These are phyloP conservation scores for Aspergillus udagawae DNA, from an alignment of 2,329 filamentous ascomycete genomes.

Conservation along the genomic window DNA sequence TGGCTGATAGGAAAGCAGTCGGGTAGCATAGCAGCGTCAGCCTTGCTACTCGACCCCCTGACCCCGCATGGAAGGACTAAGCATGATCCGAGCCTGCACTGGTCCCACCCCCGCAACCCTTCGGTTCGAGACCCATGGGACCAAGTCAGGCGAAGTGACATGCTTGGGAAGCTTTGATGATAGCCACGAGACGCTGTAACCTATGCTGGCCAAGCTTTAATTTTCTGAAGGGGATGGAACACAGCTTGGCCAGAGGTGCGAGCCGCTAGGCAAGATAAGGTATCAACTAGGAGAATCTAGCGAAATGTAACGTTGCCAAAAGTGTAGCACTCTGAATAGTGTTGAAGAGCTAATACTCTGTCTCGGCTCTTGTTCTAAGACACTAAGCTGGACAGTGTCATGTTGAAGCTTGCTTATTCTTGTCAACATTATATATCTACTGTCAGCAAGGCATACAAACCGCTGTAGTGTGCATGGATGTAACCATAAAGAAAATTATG, in stretches of 20 bases:
- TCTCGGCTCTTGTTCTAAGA: not conserved
- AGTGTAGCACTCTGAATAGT: not conserved
- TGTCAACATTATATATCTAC: too few species aligned
- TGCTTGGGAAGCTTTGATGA: not conserved
- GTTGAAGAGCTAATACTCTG: not conserved
- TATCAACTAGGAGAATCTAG: not conserved
- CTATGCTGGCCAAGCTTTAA: not conserved
- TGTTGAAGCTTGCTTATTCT: not conserved
- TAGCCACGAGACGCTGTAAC: not conserved
- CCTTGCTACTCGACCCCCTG: not conserved
- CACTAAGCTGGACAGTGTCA: too few species aligned
- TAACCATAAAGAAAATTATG: not conserved
- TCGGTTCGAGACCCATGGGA: too few species aligned
- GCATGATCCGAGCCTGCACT: not conserved
- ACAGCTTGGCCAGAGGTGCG: not conserved
- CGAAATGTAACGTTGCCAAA: not conserved
- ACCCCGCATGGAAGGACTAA: not conserved
- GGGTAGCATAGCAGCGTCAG: not conserved
- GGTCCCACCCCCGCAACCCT: not conserved
- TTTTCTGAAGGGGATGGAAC: not conserved
- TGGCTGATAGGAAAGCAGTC: not conserved
- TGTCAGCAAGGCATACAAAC: too few species aligned
- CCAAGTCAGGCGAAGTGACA: not conserved
- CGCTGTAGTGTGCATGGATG: not conserved
- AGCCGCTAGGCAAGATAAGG: not conserved